phyloP scores from a whole-genome alignment of 352 stramenopile genomes.

The Globisporangium spinosum region DNA sequence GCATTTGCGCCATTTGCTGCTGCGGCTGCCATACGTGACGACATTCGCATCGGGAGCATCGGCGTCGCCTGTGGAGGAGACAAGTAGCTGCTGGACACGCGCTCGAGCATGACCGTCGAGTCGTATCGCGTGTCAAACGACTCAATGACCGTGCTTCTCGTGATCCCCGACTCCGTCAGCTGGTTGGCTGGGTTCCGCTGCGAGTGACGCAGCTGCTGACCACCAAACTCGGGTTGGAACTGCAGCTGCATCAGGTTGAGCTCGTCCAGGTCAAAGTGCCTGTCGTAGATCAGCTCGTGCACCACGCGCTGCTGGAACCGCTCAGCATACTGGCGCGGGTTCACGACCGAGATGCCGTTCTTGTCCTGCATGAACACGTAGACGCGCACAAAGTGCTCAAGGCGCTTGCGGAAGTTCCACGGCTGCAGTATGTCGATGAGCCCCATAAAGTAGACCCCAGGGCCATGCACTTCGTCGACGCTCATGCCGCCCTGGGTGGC shows the following conservation, averaged over 20 bases:
- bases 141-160: slow-evolving; percentile 47
- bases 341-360: slow-evolving; percentile 71
- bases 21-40: slow-evolving; percentile 13
- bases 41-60: slow-evolving; percentile 13
- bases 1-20: neutral
- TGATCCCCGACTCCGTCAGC: slow-evolving; percentile 40
- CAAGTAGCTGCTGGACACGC: slow-evolving; percentile 16
- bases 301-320: slow-evolving; percentile 76
- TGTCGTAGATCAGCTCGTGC: slow-evolving; percentile 69
- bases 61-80: slow-evolving; percentile 14
- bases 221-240: slow-evolving; percentile 17
- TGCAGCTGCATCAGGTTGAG: slow-evolving; percentile 36
- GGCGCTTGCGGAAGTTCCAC: slow-evolving; percentile 90
- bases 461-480: slow-evolving; percentile 84
- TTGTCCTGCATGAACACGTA: slow-evolving; percentile 70
- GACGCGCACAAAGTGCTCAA: slow-evolving; percentile 82
- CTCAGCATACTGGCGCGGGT: slow-evolving; percentile 67
- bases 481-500: slow-evolving; percentile 57
- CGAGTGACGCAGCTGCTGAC: slow-evolving; percentile 11
- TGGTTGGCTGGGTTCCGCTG: slow-evolving; percentile 30
- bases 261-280: slow-evolving; percentile 30
- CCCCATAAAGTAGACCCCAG: slow-evolving; percentile 93
- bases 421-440: slow-evolving; percentile 95
- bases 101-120: slow-evolving; percentile 24
- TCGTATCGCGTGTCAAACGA: slow-evolving; percentile 37